A percentile compares a stretch with the other conserved stretches of the same genome.
These are phyloP conservation scores for Nelumbo lutea DNA, from an alignment of 164 flowering plant genomes.

Conservation along the genomic window DNA sequence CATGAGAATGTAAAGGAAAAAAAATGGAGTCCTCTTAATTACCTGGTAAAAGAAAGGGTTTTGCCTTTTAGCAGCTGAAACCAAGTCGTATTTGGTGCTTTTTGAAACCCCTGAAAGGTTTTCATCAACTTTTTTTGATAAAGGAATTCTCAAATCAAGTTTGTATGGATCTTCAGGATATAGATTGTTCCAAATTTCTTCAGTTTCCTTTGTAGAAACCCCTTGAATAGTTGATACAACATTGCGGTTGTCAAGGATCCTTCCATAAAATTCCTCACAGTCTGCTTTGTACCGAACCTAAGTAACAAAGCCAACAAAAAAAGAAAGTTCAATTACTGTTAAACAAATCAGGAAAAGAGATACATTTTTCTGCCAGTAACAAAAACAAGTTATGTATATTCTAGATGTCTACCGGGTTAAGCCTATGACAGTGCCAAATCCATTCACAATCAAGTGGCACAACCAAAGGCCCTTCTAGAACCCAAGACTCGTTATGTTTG, in stretches of 20 bases:
- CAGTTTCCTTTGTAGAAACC: conserved; percentile 37
- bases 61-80: conserved; percentile 79
- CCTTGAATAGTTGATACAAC: conserved; percentile 63
- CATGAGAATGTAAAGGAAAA: neutral
- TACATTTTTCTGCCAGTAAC: too few species aligned
- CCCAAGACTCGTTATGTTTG: conserved; percentile 45
- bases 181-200: conserved; percentile 62
- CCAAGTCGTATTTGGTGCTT: conserved; percentile 65
- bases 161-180: conserved; percentile 76
- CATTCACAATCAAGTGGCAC: conserved; percentile 98
- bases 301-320: neutral
- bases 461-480: conserved; percentile 61
- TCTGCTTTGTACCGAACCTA: conserved; percentile 75
- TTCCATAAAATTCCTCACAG: conserved; percentile 76
- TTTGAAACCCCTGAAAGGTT: conserved; percentile 23
- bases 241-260: conserved; percentile 56
- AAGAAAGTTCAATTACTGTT: neutral
- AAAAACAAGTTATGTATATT: too few species aligned
- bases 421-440: conserved; percentile 99
- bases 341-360: neutral
- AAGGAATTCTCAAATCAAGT: conserved; percentile 32
- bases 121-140: conserved; percentile 19
- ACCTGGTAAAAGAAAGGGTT: conserved; percentile 87
- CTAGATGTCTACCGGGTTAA: conserved; percentile 68
- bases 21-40: conserved; percentile 2